Evolutionary conservation across 2,329 filamentous ascomycete genomes (phyloP).

Genomic region (Paecilomyces formosus): DNA sequence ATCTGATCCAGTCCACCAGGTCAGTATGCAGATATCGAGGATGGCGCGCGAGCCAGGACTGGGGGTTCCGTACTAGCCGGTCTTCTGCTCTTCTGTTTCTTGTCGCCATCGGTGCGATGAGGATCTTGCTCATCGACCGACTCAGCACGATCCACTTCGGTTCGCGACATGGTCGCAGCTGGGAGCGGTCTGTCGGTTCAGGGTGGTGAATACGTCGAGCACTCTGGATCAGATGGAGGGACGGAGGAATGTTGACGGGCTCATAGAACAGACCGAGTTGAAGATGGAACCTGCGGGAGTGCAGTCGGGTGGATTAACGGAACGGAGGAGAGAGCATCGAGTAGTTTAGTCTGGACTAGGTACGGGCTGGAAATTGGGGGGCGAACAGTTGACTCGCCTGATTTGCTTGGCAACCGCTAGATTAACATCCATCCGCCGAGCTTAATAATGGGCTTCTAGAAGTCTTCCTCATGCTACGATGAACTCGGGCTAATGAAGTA

Average conservation of each 20-base stretch:
- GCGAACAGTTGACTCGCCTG: neutral
- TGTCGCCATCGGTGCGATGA: slow-evolving; percentile 44
- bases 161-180: slow-evolving; percentile 34
- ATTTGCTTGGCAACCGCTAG: neutral
- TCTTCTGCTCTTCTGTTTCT: slow-evolving; percentile 83
- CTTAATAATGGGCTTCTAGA: neutral
- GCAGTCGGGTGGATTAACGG: neutral
- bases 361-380: neutral
- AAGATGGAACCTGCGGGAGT: neutral
- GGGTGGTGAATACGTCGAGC: neutral
- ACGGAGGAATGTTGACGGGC: neutral
- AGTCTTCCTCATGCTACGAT: no score
- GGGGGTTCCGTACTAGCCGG: slow-evolving; percentile 65
- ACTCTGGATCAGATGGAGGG: neutral
- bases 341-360: neutral
- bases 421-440: neutral
- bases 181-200: slow-evolving; percentile 3
- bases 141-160: slow-evolving; percentile 31
- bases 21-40: neutral
- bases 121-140: slow-evolving; percentile 38
- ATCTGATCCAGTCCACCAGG: slow-evolving; percentile 47
- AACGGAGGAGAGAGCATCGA: neutral
- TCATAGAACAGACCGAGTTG: neutral
- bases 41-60: neutral
- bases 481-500: no score